A percentile compares a stretch with the other conserved stretches of the same genome.
Conservation (phyloP, 805 yeast species). For the Cyberlindnera nakhonratchasimensis region DNA sequence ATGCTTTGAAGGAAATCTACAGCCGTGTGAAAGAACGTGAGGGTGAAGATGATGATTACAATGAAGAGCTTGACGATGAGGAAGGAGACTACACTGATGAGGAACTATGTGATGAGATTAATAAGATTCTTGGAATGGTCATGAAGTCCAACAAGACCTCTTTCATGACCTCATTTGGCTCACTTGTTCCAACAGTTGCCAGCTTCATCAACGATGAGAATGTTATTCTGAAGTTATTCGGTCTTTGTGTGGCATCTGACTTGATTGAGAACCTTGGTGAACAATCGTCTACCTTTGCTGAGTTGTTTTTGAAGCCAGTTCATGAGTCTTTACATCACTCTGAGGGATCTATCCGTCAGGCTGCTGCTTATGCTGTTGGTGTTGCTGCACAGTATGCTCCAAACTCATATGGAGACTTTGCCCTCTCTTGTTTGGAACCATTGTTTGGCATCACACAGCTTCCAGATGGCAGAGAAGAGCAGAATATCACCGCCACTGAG, state of each 20-base stretch:
- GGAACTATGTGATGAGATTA: conserved; percentile 82
- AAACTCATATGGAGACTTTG: conserved; percentile 52
- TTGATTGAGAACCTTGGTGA: conserved; percentile 77
- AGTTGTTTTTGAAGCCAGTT: conserved; percentile 57
- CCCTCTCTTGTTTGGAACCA: conserved; percentile 68
- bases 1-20: conserved; percentile 62
- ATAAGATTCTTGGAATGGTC: conserved; percentile 65
- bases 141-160: conserved; percentile 58
- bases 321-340: conserved; percentile 65
- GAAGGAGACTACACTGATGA: conserved; percentile 84
- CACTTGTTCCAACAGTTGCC: conserved; percentile 58
- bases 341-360: conserved; percentile 77
- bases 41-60: conserved; percentile 76
- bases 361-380: conserved; percentile 82
- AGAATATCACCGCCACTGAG: conserved; percentile 83
- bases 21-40: conserved; percentile 72
- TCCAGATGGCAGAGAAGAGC: conserved; percentile 84
- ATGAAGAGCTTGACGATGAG: conserved; percentile 84
- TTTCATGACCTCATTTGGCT: conserved; percentile 64
- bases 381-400: conserved; percentile 84
- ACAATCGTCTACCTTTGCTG: conserved; percentile 59
- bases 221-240: conserved; percentile 68
- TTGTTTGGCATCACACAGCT: conserved; percentile 67
- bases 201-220: conserved; percentile 62
- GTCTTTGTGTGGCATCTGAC: conserved; percentile 77